phyloP scores from a whole-genome alignment of 176 grass and related monocot genomes.

The Ensete glaucum region DNA sequence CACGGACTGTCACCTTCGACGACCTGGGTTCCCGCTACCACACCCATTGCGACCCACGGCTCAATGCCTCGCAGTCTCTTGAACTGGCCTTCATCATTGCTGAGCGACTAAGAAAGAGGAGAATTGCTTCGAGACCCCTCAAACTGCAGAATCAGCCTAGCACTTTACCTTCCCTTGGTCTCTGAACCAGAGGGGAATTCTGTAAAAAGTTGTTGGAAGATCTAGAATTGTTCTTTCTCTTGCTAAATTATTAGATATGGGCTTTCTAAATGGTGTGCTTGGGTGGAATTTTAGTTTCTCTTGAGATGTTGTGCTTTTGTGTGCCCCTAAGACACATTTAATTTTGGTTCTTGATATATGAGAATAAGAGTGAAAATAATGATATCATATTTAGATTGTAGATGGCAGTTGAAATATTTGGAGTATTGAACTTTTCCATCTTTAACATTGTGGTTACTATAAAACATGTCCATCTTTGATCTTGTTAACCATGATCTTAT shows the following conservation, averaged over 20 bases:
- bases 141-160: neutral
- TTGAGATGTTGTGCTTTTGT: no score
- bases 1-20: slow-evolving; percentile 6
- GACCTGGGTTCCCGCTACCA: slow-evolving; percentile 5
- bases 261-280: neutral
- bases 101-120: neutral
- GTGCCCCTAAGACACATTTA: no score
- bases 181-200: neutral
- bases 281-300: no score
- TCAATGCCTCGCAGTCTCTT: neutral
- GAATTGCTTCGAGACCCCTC: neutral
- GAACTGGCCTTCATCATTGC: neutral
- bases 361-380: no score
- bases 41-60: slow-evolving; percentile 1
- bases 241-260: neutral
- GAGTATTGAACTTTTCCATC: no score
- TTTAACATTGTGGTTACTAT: no score
- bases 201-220: neutral
- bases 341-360: no score
- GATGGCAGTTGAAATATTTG: no score
- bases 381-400: no score
- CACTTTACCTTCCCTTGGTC: neutral
- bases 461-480: no score
- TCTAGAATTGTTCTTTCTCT: neutral
- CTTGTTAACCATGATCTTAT: no score